Base-by-base conservation (phyloP, 2,329 filamentous ascomycete genomes). In the Colletotrichum tabaci region DNA sequence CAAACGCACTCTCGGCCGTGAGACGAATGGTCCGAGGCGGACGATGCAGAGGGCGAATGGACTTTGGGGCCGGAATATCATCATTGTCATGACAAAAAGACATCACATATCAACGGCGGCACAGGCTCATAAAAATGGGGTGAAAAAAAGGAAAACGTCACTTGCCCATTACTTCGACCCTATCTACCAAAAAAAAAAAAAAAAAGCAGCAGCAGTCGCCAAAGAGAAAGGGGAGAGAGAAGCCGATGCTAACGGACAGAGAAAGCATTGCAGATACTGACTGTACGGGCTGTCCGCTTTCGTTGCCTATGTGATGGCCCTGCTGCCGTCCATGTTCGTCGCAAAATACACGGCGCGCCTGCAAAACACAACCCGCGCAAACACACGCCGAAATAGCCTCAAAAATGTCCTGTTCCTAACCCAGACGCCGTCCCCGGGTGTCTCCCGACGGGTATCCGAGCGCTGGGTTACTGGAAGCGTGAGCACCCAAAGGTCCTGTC, bases 141-240 rank as follows among this genome's bases (percentile, higher is more conserved):
- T 53, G 18, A 46, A 52, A 23, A 42, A 50, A 67, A 67, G 57
- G 38, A 67, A 58, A 63, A 65, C 61, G 44, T 68, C 52, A 68
- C 68, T 71, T 62, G 57, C 65, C 52, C 68, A 71, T 71, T 71
- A 67, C 58, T 68, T 68, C 64, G 65, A 71, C 64, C 67, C 52
- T 62, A 71, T 71, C 65, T 71, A 71, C 68, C 65, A 53, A 30
- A 67, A 50, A 67, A 62, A 26, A 9, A 9, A 7, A 30, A 8
- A 1, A 30, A 8, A 7, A 30, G 30, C 30, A 71, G 65, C 52
- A 58, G 56, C 64, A 62, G 57, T 35, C 57, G 68, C 68, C 57
- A 62, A 47, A 40, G 42, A 52, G 13, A 35, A 21, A 57, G 42
- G 30, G 42, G 30, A 50, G 9, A 26, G 50, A 18, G 40, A 21